A percentile compares a stretch with the other conserved stretches of the same genome.
Evolutionary conservation across 202 grass and related monocot genomes (phyloP).

Genomic region (Musa balbisiana): DNA sequence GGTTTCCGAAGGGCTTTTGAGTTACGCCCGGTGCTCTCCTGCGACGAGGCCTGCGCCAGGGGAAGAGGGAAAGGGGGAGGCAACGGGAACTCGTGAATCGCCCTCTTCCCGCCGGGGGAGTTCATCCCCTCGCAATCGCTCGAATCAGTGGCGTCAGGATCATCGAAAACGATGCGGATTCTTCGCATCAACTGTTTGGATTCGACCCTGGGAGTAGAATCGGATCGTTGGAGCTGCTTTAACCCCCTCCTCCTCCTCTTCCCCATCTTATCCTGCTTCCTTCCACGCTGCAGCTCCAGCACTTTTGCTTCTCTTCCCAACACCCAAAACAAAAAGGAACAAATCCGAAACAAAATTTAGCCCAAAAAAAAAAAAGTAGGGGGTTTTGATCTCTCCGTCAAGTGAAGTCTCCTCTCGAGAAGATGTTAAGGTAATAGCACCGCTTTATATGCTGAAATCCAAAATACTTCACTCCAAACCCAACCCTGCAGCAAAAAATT

Average conservation of each 20-base stretch:
- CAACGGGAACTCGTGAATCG: slow-evolving; percentile 1
- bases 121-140: slow-evolving; percentile 5
- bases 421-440: slow-evolving; percentile 32
- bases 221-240: slow-evolving; percentile 8
- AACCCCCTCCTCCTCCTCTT: slow-evolving; percentile 39
- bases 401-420: slow-evolving; percentile 39
- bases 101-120: background rate
- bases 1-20: background rate
- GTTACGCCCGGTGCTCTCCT: background rate
- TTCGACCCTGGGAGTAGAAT: background rate
- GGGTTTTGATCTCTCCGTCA: slow-evolving; percentile 32
- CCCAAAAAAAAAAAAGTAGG: slow-evolving; percentile 18
- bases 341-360: slow-evolving; percentile 2
- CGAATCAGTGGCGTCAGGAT: slow-evolving; percentile 16
- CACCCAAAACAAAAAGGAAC: slow-evolving; percentile 11
- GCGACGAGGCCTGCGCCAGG: background rate
- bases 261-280: slow-evolving; percentile 8
- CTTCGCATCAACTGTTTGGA: background rate
- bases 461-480: slow-evolving; percentile 92
- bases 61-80: background rate
- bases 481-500: slow-evolving; percentile 41
- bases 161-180: slow-evolving; percentile 10
- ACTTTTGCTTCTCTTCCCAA: slow-evolving; percentile 20
- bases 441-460: slow-evolving; percentile 85
- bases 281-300: slow-evolving; percentile 10